Base-by-base conservation (phyloP, 345 rosid species). In the Trapa incisa region DNA sequence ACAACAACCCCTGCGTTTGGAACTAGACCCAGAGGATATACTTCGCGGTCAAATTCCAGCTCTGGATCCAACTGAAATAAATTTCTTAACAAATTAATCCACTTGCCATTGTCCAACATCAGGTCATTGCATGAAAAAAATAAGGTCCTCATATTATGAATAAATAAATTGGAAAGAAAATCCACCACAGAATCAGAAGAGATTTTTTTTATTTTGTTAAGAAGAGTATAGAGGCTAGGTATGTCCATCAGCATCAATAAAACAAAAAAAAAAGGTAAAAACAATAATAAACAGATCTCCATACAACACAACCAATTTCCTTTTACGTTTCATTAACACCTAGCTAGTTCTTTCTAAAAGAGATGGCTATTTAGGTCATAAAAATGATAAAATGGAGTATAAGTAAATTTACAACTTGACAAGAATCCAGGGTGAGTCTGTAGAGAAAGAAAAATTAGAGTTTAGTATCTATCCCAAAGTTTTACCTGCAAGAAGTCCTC, bases 401-500 rank as follows among this genome's bases (percentile, higher is more conserved):
- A 66, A 47, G 58, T 33, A 66, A 33, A 61, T 33, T 11, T 62
- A 50, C 45, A 5, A 53, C 17, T 6, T 53, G 33, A 53, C 58
- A n/a, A 2, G 58, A 53, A 53, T 37, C 13, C 22, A 50, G 42
- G 36, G 32, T 45, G 16, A 8, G 41, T 15, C 47, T 4, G 45
- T 47, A 67, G 13, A 37, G 36, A 35, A 47, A 53, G 10, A 8
- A 22, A 22, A 22, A 22, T 22, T 6, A 67, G 22, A 39, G 42
- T 61, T 14, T 47, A 52, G 47, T 47, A 67, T 22, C 48, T 37
- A 64, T 63, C 39, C 71, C 15, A 36, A 11, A 68, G 64, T 42
- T 73, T 75, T 81, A 89, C 99, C 89, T 94, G 99, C 87, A 91
- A 81, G 79, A 94, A 91, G 63, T 85, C 99, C 81, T 94, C 99